Evolutionary conservation across 2,329 filamentous ascomycete species (phyloP).

Genomic region (Ramichloridium luteum): DNA sequence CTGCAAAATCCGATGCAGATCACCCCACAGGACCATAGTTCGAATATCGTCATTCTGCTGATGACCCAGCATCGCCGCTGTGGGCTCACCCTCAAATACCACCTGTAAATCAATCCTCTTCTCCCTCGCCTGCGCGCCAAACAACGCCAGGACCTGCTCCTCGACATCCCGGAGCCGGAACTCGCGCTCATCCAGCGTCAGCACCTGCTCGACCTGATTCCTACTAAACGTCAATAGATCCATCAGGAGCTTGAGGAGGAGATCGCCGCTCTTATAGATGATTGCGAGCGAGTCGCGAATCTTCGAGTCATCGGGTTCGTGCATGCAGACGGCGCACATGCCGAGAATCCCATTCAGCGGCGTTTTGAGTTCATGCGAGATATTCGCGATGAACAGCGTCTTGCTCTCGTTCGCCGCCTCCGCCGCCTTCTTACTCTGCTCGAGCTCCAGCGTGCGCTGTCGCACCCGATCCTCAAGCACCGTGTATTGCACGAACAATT

Average conservation of each 20-base stretch:
- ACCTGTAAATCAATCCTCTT: conserved; percentile 64
- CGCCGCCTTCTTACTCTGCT: conserved; percentile 80
- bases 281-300: conserved; percentile 76
- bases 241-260: conserved; percentile 73
- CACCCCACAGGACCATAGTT: conserved; percentile 80
- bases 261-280: conserved; percentile 77
- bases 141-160: conserved; percentile 72
- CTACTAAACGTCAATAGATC: conserved; percentile 88
- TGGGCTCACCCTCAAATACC: conserved; percentile 47
- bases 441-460: conserved; percentile 70
- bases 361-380: conserved; percentile 68
- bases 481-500: conserved; percentile 74
- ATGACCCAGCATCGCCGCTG: conserved; percentile 18
- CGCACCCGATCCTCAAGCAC: conserved; percentile 73
- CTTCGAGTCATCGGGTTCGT: conserved; percentile 64
- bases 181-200: conserved; percentile 71
- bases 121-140: conserved; percentile 78
- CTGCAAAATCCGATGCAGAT: conserved; percentile 79
- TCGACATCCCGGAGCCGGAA: conserved; percentile 72
- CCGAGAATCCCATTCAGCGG: conserved; percentile 91
- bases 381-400: conserved; percentile 15
- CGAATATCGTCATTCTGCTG: conserved; percentile 40
- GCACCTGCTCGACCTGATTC: conserved; percentile 70
- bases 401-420: conserved; percentile 96
- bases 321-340: conserved; percentile 87